These are phyloP conservation scores for Fusarium nisikadoi DNA, from an alignment of 2,329 filamentous ascomycete species.

Conservation along the genomic window DNA sequence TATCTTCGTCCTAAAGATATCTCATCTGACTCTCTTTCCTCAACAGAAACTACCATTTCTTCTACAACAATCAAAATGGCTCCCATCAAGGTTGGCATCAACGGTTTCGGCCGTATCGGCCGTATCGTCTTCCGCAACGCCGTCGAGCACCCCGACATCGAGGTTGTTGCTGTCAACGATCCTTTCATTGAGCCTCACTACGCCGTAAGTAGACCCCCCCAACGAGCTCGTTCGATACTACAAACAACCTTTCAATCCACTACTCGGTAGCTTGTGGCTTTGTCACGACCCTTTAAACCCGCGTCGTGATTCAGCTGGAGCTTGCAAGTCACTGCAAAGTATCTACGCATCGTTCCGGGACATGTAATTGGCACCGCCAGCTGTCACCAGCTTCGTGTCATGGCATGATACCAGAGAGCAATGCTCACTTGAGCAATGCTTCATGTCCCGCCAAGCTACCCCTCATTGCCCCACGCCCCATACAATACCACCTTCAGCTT, in stretches of 20 bases:
- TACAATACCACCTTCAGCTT: conserved; percentile 3
- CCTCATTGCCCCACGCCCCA: conserved; percentile 26
- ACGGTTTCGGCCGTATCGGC: conserved; percentile 99
- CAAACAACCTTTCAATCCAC: not conserved
- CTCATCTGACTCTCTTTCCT: conserved; percentile 24
- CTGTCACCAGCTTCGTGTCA: not conserved
- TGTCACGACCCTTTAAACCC: not conserved
- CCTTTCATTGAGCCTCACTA: conserved; percentile 99
- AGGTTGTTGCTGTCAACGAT: conserved; percentile 98
- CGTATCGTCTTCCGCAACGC: conserved; percentile 99
- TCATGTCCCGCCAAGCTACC: conserved; percentile 17
- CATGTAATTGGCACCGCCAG: not conserved
- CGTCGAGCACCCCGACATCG: conserved; percentile 86
- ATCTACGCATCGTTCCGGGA: not conserved
- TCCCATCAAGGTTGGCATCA: conserved; percentile 88
- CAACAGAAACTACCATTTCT: conserved; percentile 17
- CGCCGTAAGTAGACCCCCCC: conserved; percentile 75
- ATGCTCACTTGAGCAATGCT: not conserved
- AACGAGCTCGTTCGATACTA: conserved; percentile 10
- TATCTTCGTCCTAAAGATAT: conserved; percentile 4
- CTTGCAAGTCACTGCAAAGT: not conserved
- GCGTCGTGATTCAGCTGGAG: not conserved
- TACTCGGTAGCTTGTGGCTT: not conserved
- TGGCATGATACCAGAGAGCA: not conserved
- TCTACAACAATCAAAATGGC: conserved; percentile 50